Evolutionary conservation across 164 flowering plant species (phyloP).

Genomic region (Nymphaea thermarum): DNA sequence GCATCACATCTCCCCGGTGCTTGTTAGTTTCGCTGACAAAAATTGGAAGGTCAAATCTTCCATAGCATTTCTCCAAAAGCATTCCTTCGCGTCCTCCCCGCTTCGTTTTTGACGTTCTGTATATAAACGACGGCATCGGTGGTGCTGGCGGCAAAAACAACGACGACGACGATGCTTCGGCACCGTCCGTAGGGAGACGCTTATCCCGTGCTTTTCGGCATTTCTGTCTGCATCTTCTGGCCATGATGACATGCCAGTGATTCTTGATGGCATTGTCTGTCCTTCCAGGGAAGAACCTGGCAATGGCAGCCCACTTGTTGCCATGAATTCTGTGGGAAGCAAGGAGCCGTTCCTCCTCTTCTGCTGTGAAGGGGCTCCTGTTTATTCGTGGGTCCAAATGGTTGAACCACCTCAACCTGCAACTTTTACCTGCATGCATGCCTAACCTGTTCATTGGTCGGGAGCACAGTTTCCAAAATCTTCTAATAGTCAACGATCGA

Average conservation of each 20-base stretch:
- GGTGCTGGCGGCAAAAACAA: not conserved
- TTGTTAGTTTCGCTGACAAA: constrained; percentile 4
- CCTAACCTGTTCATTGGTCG: too few species aligned
- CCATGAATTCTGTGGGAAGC: constrained; percentile 56
- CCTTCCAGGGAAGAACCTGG: constrained; percentile 55
- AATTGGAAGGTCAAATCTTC: constrained; percentile 7
- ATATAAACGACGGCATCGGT: not conserved
- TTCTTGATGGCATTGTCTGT: constrained; percentile 76
- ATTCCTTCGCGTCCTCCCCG: not conserved
- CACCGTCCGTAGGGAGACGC: constrained; percentile 16
- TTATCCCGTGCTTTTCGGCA: constrained; percentile 24
- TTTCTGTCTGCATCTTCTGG: constrained; percentile 35
- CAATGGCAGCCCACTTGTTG: constrained; percentile 52
- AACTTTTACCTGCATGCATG: constrained; percentile 46
- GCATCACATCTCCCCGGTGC: constrained; percentile 7
- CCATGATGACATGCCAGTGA: constrained; percentile 72
- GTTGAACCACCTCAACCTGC: constrained; percentile 74
- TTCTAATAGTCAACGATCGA: not conserved
- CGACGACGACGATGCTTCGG: constrained; percentile 2
- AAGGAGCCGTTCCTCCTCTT: constrained; percentile 58
- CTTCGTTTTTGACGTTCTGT: not conserved
- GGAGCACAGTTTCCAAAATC: not conserved
- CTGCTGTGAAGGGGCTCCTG: constrained; percentile 53
- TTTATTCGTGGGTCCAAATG: constrained; percentile 62
- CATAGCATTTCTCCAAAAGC: constrained; percentile 6